Conservation (phyloP, 805 yeast species). For the Cyberlindnera saturnus region DNA sequence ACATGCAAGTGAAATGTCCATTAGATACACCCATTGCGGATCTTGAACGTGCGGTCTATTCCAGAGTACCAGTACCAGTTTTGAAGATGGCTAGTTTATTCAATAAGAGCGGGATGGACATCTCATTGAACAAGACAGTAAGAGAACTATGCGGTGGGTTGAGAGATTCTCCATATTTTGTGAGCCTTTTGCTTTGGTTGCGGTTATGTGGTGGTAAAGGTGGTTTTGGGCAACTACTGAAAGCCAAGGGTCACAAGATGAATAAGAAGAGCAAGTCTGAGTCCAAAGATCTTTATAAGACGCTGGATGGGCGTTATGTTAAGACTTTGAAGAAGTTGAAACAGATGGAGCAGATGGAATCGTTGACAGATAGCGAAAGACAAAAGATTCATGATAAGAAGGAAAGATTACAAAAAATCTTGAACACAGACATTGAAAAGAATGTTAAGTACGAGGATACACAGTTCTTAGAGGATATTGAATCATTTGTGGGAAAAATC, state of each 20-base stretch:
- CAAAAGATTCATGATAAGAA: slow-evolving; percentile 27
- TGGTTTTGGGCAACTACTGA: slow-evolving; percentile 39
- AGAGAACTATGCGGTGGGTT: slow-evolving; percentile 4
- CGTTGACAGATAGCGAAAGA: slow-evolving; percentile 14
- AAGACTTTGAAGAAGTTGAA: slow-evolving; percentile 30
- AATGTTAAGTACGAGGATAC: slow-evolving; percentile 31
- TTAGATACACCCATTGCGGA: too few relatives aligned
- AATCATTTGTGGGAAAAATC: slow-evolving; percentile 31
- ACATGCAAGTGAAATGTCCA: too few relatives aligned
- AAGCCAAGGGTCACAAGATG: slow-evolving; percentile 35
- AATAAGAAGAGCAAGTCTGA: slow-evolving; percentile 23
- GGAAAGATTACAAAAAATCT: slow-evolving; percentile 29
- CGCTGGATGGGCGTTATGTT: slow-evolving; percentile 36
- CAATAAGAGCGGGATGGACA: too few relatives aligned
- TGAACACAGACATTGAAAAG: slow-evolving; percentile 24
- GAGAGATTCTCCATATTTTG: neutral
- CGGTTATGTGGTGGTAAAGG: slow-evolving; percentile 48
- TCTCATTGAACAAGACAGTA: slow-evolving; percentile 1
- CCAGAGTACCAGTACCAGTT: too few relatives aligned
- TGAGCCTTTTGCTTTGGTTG: slow-evolving; percentile 28
- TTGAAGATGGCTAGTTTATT: too few relatives aligned
- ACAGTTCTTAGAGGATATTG: slow-evolving; percentile 32
- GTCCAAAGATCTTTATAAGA: slow-evolving; percentile 30
- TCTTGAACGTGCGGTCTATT: too few relatives aligned
- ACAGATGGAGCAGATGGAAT: slow-evolving; percentile 26